These are phyloP conservation scores for Neopestalotiopsis clavispora DNA, from an alignment of 2,329 filamentous ascomycete genomes.

Conservation along the genomic window DNA sequence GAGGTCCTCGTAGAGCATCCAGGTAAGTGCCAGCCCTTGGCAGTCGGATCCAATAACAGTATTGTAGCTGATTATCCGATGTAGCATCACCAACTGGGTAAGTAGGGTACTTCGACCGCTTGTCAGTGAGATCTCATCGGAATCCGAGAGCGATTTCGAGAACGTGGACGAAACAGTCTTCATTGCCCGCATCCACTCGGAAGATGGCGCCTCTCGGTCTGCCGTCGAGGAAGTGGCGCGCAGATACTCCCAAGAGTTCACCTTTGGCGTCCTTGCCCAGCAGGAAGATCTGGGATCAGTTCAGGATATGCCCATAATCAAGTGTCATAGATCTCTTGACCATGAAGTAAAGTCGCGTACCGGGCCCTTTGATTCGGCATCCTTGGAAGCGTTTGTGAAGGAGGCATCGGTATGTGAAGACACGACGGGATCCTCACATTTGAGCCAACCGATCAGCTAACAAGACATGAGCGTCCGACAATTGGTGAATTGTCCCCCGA, in stretches of 20 bases:
- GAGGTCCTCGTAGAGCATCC: slow-evolving; percentile 28
- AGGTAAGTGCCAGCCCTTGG: slow-evolving; percentile 22
- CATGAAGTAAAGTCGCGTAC: slow-evolving; percentile 28
- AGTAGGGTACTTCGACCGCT: slow-evolving; percentile 31
- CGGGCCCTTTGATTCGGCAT: slow-evolving; percentile 21
- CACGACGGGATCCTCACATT: too few relatives aligned
- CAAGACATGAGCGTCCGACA: slow-evolving; percentile 26
- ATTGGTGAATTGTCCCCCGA: slow-evolving; percentile 38
- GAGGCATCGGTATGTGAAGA: slow-evolving; percentile 23
- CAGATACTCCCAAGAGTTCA: slow-evolving; percentile 38
- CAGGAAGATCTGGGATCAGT: slow-evolving; percentile 20
- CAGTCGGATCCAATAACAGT: background rate
- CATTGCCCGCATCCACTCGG: slow-evolving; percentile 31
- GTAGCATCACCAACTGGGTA: slow-evolving; percentile 29
- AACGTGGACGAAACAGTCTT: slow-evolving; percentile 38
- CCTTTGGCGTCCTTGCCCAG: slow-evolving; percentile 34
- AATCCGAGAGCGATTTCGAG: slow-evolving; percentile 32
- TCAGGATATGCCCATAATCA: slow-evolving; percentile 26
- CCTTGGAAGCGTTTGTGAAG: slow-evolving; percentile 33
- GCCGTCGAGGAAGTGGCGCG: slow-evolving; percentile 32
- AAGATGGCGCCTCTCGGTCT: slow-evolving; percentile 24
- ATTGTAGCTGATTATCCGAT: slow-evolving; percentile 5
- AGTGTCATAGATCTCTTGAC: slow-evolving; percentile 38
- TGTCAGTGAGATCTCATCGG: slow-evolving; percentile 27
- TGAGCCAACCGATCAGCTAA: background rate